Evolutionary conservation across 768 basidiomycete genomes (phyloP).

Genomic region (Hydnum rufescens): DNA sequence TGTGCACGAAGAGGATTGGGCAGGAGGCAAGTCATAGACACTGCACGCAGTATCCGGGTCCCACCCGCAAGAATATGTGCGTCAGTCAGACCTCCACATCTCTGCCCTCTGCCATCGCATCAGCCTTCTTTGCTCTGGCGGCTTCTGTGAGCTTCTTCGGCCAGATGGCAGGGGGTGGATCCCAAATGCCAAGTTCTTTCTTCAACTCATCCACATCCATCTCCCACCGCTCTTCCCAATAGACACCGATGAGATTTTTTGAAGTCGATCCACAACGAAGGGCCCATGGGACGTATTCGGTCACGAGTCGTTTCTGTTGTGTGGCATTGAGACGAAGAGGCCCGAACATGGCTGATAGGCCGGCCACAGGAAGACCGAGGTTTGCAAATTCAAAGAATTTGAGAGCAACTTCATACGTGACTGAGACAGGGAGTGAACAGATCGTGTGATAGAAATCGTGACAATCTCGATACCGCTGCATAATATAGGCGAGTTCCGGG

Average conservation of each 20-base stretch:
- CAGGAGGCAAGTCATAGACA: not conserved
- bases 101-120: slow-evolving; percentile 11
- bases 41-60: not conserved
- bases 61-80: no score
- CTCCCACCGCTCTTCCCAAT: slow-evolving; percentile 92
- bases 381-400: slow-evolving; percentile 92
- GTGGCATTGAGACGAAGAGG: slow-evolving; percentile 42
- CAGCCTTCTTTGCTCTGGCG: slow-evolving; percentile 26
- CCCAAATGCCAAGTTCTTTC: slow-evolving; percentile 66
- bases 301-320: slow-evolving; percentile 38
- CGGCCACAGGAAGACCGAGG: slow-evolving; percentile 74
- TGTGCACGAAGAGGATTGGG: not conserved
- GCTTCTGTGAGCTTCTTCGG: slow-evolving; percentile 45
- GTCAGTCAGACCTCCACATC: no score
- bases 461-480: slow-evolving; percentile 94
- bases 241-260: slow-evolving; percentile 65
- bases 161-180: slow-evolving; percentile 59
- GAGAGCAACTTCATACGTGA: slow-evolving; percentile 80
- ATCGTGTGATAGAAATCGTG: slow-evolving; percentile 97
- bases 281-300: slow-evolving; percentile 87
- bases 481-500: slow-evolving; percentile 90
- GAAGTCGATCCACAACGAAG: slow-evolving; percentile 60
- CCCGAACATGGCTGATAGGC: slow-evolving; percentile 58
- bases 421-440: slow-evolving; percentile 69
- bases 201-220: slow-evolving; percentile 67